These are phyloP conservation scores for Verticillium nubilum DNA, from an alignment of 2,329 filamentous ascomycete genomes.

Conservation along the genomic window DNA sequence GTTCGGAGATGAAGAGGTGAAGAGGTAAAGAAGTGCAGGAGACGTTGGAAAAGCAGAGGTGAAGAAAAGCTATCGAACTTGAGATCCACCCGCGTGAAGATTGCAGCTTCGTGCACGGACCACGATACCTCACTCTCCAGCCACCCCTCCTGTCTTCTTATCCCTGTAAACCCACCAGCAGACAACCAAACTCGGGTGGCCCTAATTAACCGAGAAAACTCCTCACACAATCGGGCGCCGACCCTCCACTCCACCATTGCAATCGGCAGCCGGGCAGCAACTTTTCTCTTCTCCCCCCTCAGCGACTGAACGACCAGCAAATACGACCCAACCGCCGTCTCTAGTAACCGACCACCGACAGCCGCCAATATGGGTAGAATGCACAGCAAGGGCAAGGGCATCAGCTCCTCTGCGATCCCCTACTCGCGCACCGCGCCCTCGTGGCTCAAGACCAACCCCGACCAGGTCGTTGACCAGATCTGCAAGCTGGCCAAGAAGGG, in stretches of 20 bases:
- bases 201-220: conserved; percentile 39
- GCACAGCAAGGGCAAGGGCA: conserved; percentile 99
- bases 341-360: conserved; percentile 13
- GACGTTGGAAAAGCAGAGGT: conserved; percentile 2
- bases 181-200: conserved; percentile 17
- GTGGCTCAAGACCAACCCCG: conserved; percentile 98
- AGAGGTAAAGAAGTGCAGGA: not conserved
- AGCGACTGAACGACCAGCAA: conserved; percentile 11
- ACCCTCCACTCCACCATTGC: conserved; percentile 6
- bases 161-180: conserved; percentile 3
- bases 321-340: conserved; percentile 1
- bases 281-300: conserved; percentile 8
- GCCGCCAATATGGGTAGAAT: conserved; percentile 82
- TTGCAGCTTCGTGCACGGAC: not conserved
- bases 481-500: conserved; percentile 99
- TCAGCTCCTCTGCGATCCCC: conserved; percentile 89
- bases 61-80: conserved; percentile 1
- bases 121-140: not conserved
- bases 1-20: not conserved
- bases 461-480: conserved; percentile 98
- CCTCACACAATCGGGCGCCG: conserved; percentile 5
- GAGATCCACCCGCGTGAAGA: not conserved
- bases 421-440: conserved; percentile 90
- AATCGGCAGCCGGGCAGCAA: not conserved
- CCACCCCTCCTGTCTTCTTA: not conserved